Conservation (phyloP, 495 filamentous ascomycete genomes). For the Penicillium argentinense region DNA sequence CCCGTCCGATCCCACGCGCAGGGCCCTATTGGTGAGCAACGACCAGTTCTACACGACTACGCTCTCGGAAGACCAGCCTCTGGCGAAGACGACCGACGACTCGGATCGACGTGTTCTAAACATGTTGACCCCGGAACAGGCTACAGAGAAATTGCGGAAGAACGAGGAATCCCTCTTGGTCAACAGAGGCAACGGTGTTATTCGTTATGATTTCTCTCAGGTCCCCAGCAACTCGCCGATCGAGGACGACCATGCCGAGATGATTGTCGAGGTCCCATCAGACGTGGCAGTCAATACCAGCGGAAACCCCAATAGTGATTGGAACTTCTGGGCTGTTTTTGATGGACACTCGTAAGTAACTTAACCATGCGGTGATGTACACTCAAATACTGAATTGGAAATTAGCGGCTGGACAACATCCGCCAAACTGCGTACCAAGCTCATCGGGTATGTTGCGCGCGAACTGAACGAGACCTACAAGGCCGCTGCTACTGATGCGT, state of each 20-base stretch:
- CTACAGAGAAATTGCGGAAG: conserved; percentile 81
- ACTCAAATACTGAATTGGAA: conserved; percentile 17
- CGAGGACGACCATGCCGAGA: conserved; percentile 96
- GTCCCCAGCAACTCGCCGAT: conserved; percentile 96
- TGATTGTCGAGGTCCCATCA: conserved; percentile 85
- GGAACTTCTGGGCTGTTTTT: conserved; percentile 99
- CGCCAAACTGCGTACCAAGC: conserved; percentile 86
- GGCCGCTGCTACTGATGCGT: conserved; percentile 61
- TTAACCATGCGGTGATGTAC: too few species aligned
- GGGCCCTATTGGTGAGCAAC: conserved; percentile 70
- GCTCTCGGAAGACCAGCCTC: conserved; percentile 74
- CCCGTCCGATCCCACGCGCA: conserved; percentile 33
- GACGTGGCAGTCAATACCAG: conserved; percentile 50
- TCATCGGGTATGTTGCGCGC: conserved; percentile 88
- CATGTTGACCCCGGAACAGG: conserved; percentile 96
- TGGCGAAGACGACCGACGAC: conserved; percentile 83
- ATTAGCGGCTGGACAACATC: conserved; percentile 96
- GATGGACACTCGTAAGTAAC: conserved; percentile 84
- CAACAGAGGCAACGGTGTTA: conserved; percentile 84
- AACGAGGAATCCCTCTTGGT: conserved; percentile 91
- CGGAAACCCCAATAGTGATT: conserved; percentile 68
- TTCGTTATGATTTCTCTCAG: conserved; percentile 94
- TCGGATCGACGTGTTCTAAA: conserved; percentile 79
- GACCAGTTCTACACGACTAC: conserved; percentile 82
- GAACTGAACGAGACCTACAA: conserved; percentile 95